Evolutionary conservation across 2,329 filamentous ascomycete genomes (phyloP).

Genomic region (Ophiostoma tasmaniense): DNA sequence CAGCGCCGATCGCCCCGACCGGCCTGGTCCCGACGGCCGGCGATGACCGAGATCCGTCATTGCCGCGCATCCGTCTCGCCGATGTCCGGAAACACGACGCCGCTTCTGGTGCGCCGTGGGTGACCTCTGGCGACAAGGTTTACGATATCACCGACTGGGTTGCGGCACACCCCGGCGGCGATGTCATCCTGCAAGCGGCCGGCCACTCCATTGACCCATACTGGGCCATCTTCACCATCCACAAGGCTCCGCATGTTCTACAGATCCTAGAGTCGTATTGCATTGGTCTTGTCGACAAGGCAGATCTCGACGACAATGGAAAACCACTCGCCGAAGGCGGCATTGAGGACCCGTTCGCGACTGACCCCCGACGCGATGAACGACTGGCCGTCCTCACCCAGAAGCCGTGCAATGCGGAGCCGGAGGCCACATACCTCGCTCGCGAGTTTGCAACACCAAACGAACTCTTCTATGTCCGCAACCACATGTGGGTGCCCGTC

Average conservation of each 20-base stretch:
- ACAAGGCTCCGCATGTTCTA: slow-evolving; percentile 55
- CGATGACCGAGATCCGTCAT: slow-evolving; percentile 21
- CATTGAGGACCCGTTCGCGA: slow-evolving; percentile 53
- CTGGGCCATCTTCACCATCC: slow-evolving; percentile 63
- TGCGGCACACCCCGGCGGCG: slow-evolving; percentile 55
- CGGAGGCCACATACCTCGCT: slow-evolving; percentile 40
- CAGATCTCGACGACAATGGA: slow-evolving; percentile 48
- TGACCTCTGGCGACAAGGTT: slow-evolving; percentile 54
- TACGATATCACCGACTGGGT: slow-evolving; percentile 67
- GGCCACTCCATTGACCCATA: slow-evolving; percentile 58
- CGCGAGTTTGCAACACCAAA: slow-evolving; percentile 47
- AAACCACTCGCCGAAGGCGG: slow-evolving; percentile 35
- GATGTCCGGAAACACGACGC: slow-evolving; percentile 22
- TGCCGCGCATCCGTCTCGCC: slow-evolving; percentile 22
- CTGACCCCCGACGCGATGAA: slow-evolving; percentile 45
- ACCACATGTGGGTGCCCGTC: slow-evolving; percentile 55
- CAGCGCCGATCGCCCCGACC: background rate
- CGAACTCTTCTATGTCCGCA: slow-evolving; percentile 50
- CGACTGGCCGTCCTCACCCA: slow-evolving; percentile 43
- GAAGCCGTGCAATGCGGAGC: slow-evolving; percentile 55
- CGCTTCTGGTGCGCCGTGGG: slow-evolving; percentile 42
- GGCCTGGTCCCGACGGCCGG: background rate
- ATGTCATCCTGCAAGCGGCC: slow-evolving; percentile 58
- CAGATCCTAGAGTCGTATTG: slow-evolving; percentile 57
- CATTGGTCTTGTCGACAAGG: slow-evolving; percentile 51